Evolutionary conservation across 2,329 filamentous ascomycete species (phyloP).

Genomic region (Monosporascus sp.): DNA sequence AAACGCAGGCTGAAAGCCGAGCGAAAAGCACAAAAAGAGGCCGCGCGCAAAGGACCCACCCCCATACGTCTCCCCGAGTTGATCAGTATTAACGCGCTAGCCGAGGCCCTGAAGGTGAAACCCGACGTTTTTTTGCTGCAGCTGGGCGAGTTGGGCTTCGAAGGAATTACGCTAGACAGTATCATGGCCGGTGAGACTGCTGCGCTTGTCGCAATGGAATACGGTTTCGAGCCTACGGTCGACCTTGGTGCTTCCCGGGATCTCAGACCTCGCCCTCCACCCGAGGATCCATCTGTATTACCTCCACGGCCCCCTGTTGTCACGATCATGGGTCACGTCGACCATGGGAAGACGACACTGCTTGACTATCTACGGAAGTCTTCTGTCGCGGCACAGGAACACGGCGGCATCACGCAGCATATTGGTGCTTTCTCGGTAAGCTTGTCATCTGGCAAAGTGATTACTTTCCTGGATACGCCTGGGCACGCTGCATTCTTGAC

Average conservation of each 20-base stretch:
- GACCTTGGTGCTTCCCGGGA: slow-evolving; percentile 63
- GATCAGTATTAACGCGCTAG: slow-evolving; percentile 81
- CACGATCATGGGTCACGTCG: slow-evolving; percentile 98
- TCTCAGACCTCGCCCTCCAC: slow-evolving; percentile 62
- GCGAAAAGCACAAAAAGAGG: slow-evolving; percentile 34
- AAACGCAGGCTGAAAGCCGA: slow-evolving; percentile 35
- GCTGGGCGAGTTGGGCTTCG: slow-evolving; percentile 82
- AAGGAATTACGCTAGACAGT: slow-evolving; percentile 75
- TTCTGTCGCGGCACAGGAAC: slow-evolving; percentile 83
- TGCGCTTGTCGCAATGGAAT: slow-evolving; percentile 84
- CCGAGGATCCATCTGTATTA: slow-evolving; percentile 61
- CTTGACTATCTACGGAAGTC: slow-evolving; percentile 91
- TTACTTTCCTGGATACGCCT: slow-evolving; percentile 95
- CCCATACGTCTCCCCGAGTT: slow-evolving; percentile 79
- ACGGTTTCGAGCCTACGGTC: slow-evolving; percentile 81
- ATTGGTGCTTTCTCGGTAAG: slow-evolving; percentile 95
- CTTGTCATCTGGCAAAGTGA: slow-evolving; percentile 78
- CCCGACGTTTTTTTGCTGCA: slow-evolving; percentile 66
- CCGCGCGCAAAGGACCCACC: slow-evolving; percentile 36
- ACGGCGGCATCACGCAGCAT: slow-evolving; percentile 96
- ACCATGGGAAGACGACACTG: slow-evolving; percentile 96
- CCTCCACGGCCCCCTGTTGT: slow-evolving; percentile 84
- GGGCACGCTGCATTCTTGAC: slow-evolving; percentile 92
- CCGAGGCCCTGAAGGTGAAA: slow-evolving; percentile 66
- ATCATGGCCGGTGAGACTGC: slow-evolving; percentile 89